Percentiles rank a stretch among this genome's conserved stretches.
Conservation (phyloP, 345 rosid species). For the Melaleuca quinquenervia region DNA sequence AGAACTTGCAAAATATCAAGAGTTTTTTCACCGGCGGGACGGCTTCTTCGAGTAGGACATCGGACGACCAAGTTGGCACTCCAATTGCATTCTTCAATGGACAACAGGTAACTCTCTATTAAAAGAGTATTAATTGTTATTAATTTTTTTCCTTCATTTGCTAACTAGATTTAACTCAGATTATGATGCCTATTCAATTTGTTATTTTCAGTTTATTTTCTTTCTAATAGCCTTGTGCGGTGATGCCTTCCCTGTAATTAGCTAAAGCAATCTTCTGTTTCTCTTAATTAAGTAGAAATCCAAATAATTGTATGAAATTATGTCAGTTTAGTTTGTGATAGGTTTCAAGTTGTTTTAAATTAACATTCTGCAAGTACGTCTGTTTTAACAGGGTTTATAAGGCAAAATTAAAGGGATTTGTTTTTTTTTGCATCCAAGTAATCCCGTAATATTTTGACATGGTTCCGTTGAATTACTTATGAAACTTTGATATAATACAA, state of each 20-base stretch:
- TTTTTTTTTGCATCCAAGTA: too few relatives aligned
- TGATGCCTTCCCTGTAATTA: neutral
- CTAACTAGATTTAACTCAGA: too few relatives aligned
- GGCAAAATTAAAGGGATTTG: neutral
- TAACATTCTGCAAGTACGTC: neutral
- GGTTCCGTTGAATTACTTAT: too few relatives aligned
- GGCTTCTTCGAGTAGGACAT: fast-evolving
- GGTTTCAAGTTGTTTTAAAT: neutral
- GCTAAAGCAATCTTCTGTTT: neutral
- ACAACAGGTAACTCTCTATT: neutral
- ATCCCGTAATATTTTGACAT: too few relatives aligned
- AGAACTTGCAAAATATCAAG: fast-evolving
- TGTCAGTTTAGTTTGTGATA: neutral
- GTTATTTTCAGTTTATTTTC: neutral
- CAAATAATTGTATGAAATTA: neutral
- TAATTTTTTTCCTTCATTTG: neutral
- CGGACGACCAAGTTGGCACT: fast-evolving
- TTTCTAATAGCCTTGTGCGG: neutral
- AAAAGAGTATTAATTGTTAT: too few relatives aligned
- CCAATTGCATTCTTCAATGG: neutral
- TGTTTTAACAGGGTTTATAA: neutral
- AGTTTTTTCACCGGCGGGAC: fast-evolving
- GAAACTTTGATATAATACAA: too few relatives aligned
- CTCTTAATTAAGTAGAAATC: neutral
- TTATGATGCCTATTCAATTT: too few relatives aligned